These are phyloP conservation scores for Leishmania turanica DNA, from an alignment of 208 protist genomes.

Conservation along the genomic window DNA sequence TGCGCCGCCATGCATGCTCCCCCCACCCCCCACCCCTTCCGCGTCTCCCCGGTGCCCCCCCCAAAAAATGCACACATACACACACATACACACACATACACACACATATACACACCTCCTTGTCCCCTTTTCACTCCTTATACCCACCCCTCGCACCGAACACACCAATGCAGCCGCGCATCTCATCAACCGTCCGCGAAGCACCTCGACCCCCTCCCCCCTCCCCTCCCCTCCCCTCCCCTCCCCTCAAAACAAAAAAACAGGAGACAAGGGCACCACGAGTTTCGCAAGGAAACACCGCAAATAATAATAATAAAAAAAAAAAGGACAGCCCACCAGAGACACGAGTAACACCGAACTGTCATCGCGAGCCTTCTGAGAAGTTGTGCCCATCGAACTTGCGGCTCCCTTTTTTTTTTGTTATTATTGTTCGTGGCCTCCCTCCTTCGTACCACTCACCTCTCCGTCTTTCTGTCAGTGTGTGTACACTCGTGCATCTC, in stretches of 20 bases:
- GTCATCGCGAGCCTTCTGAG: neutral
- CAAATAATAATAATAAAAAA: too few relatives aligned
- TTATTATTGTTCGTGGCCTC: neutral
- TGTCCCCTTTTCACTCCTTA: slow-evolving; percentile 9
- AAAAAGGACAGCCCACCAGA: neutral
- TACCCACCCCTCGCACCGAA: neutral
- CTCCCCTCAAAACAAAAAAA: too few relatives aligned
- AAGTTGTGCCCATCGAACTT: neutral
- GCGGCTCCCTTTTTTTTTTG: neutral
- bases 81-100: too few relatives aligned
- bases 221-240: too few relatives aligned
- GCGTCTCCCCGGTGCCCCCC: neutral
- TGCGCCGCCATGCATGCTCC: neutral
- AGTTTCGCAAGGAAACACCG: neutral
- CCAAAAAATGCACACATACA: too few relatives aligned
- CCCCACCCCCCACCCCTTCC: too few relatives aligned
- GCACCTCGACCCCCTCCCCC: neutral
- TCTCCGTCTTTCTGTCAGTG: neutral
- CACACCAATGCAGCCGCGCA: neutral
- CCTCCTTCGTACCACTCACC: neutral
- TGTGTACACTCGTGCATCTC: neutral
- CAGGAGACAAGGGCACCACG: neutral
- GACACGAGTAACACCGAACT: neutral
- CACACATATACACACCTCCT: neutral
- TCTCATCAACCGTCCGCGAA: neutral